phyloP scores from a whole-genome alignment of 1,284 basidiomycete genomes.

The Bondarzewia mesenterica region DNA sequence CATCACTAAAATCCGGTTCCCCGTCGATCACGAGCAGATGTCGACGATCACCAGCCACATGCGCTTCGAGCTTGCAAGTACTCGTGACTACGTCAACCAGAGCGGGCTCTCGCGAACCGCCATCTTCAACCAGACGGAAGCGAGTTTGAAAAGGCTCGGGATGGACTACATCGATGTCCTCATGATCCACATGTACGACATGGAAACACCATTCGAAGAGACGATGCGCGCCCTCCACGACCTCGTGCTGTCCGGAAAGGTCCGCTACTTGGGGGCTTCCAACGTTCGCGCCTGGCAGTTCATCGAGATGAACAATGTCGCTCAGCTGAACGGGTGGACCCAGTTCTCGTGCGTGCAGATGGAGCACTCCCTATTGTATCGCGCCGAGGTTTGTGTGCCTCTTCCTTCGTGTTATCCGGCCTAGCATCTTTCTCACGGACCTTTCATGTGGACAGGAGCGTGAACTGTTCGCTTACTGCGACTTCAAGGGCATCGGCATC shows the following conservation, averaged over 20 bases:
- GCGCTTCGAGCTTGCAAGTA: constrained; percentile 2
- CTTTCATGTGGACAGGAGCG: too few relatives aligned
- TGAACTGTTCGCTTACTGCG: too few relatives aligned
- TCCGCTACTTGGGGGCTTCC: constrained; percentile 37
- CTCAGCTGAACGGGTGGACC: too few relatives aligned
- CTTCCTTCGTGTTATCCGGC: background rate
- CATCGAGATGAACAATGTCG: constrained; percentile 31
- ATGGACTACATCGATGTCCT: constrained; percentile 3
- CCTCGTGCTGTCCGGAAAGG: constrained; percentile 32
- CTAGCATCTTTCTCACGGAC: background rate
- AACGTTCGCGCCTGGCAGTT: constrained; percentile 35
- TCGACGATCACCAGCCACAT: constrained; percentile 8
- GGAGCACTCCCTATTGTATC: constrained; percentile 34
- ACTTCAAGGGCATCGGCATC: too few relatives aligned
- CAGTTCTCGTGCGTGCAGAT: too few relatives aligned
- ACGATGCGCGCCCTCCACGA: constrained; percentile 36
- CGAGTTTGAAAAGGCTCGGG: background rate
- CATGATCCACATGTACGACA: background rate
- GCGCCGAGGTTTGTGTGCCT: constrained; percentile 23
- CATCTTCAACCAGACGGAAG: background rate
- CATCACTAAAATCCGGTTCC: constrained; percentile 29
- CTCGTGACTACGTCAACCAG: constrained; percentile 10
- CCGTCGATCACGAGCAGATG: constrained; percentile 19
- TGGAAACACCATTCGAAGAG: background rate
- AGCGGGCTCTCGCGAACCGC: background rate